A percentile compares a stretch with the other conserved stretches of the same genome.
Evolutionary conservation across 2,329 filamentous ascomycete genomes (phyloP).

Genomic region (Colletotrichum sublineola): DNA sequence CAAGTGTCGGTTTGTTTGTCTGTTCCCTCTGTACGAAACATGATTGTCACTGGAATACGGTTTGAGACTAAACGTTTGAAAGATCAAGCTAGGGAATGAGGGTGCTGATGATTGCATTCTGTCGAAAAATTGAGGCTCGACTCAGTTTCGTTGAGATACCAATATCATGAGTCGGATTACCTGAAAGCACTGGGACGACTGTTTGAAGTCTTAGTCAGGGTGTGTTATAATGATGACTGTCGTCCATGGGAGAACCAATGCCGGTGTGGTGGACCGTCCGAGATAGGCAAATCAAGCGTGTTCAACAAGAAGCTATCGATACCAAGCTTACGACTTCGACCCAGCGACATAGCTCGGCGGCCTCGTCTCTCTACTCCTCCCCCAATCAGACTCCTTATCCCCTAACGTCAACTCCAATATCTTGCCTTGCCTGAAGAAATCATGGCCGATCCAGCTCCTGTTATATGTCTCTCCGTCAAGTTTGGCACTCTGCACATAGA

Average conservation of each 20-base stretch:
- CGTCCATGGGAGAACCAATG: background rate
- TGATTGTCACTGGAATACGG: background rate
- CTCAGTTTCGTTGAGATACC: background rate
- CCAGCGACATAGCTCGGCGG: constrained; percentile 59
- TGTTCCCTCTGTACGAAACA: background rate
- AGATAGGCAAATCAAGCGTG: background rate
- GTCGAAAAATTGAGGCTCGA: background rate
- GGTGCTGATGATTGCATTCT: background rate
- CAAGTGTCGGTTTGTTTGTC: background rate
- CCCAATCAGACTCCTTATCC: constrained; percentile 65
- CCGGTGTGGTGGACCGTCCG: background rate
- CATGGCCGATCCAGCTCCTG: constrained; percentile 71
- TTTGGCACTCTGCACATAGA: constrained; percentile 70
- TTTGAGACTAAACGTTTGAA: no score
- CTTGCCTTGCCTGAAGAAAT: constrained; percentile 70
- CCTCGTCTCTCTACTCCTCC: constrained; percentile 61
- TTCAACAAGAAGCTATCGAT: background rate
- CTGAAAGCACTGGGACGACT: background rate
- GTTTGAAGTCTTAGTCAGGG: background rate
- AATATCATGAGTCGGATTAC: background rate
- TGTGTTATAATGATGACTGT: background rate
- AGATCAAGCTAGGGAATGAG: background rate
- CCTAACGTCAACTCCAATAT: constrained; percentile 68
- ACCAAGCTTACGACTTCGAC: constrained; percentile 8
- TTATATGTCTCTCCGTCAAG: constrained; percentile 67